A percentile compares a stretch with the other conserved stretches of the same genome.
These are phyloP conservation scores for Irpex sp. DNA, from an alignment of 1,284 basidiomycete species.

Conservation along the genomic window DNA sequence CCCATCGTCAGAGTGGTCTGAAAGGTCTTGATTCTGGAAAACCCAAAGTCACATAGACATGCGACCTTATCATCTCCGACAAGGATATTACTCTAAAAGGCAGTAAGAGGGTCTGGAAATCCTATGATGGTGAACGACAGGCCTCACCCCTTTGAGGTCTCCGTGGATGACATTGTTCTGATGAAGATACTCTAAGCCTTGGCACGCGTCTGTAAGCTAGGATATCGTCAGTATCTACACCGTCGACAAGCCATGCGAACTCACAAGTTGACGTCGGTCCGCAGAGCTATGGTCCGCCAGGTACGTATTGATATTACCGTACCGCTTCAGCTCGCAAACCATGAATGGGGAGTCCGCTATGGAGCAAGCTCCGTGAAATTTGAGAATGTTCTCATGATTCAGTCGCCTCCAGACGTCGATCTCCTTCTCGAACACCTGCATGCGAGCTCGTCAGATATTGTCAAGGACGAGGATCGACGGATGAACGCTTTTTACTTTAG, in stretches of 20 bases:
- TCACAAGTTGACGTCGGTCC: not conserved
- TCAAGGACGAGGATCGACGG: not conserved
- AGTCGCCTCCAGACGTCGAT: constrained; percentile 14
- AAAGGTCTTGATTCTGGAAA: constrained; percentile 9
- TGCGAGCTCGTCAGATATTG: not conserved
- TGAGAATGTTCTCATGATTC: constrained; percentile 3
- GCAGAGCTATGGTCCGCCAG: not conserved
- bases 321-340: constrained; percentile 5
- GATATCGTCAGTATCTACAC: not conserved
- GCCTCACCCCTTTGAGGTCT: constrained; percentile 17
- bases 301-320: constrained; percentile 1
- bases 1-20: not conserved
- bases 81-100: constrained; percentile 15
- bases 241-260: not conserved
- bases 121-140: not conserved
- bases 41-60: constrained; percentile 17
- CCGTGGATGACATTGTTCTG: constrained; percentile 12
- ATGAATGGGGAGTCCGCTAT: constrained; percentile 7
- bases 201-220: constrained; percentile 14
- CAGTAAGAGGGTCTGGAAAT: not conserved
- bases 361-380: constrained; percentile 5
- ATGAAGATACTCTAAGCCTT: constrained; percentile 15
- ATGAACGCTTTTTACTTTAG: not conserved
- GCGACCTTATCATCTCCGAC: constrained; percentile 12
- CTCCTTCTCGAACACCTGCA: constrained; percentile 12